A percentile compares a stretch with the other conserved stretches of the same genome.
These are phyloP conservation scores for Yamadazyma buinensis DNA, from an alignment of 1,139 yeast genomes.

Conservation along the genomic window DNA sequence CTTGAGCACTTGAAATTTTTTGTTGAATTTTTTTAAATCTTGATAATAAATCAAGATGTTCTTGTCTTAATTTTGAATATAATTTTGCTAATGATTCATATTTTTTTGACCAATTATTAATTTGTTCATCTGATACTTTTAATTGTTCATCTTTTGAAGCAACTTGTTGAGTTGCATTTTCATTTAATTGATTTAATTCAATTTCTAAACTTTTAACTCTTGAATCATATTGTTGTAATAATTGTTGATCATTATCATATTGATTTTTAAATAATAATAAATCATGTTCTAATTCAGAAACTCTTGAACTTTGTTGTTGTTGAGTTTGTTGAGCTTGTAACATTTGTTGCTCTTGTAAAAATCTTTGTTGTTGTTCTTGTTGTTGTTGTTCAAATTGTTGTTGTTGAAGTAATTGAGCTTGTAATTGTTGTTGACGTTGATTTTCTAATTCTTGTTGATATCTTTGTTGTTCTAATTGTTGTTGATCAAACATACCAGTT, in stretches of 20 bases:
- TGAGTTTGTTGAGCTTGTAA: conserved; percentile 67
- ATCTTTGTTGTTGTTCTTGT: conserved; percentile 53
- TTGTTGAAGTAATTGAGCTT: conserved; percentile 55
- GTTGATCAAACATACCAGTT: conserved; percentile 42
- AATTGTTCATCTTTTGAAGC: conserved; percentile 76
- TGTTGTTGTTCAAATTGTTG: conserved; percentile 68
- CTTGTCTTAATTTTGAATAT: conserved; percentile 88
- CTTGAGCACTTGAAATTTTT: conserved; percentile 90
- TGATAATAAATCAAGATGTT: conserved; percentile 75
- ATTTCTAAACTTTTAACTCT: conserved; percentile 80
- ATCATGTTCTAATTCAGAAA: conserved; percentile 80
- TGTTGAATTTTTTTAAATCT: conserved; percentile 84
- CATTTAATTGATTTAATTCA: conserved; percentile 61
- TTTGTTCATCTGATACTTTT: conserved; percentile 68
- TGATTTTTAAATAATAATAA: conserved; percentile 72
- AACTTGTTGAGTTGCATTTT: conserved; percentile 70
- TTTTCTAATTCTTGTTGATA: conserved; percentile 58
- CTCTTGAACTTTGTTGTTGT: conserved; percentile 77
- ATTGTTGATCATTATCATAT: conserved; percentile 79
- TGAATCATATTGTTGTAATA: conserved; percentile 84
- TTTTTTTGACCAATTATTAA: conserved; percentile 76
- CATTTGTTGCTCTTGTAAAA: conserved; percentile 54
- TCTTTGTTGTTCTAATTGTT: conserved; percentile 65
- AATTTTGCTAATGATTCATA: conserved; percentile 88
- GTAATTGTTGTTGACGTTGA: conserved; percentile 46